phyloP scores from a whole-genome alignment of 2,329 filamentous ascomycete species.

The Colletotrichum cordylinicola region DNA sequence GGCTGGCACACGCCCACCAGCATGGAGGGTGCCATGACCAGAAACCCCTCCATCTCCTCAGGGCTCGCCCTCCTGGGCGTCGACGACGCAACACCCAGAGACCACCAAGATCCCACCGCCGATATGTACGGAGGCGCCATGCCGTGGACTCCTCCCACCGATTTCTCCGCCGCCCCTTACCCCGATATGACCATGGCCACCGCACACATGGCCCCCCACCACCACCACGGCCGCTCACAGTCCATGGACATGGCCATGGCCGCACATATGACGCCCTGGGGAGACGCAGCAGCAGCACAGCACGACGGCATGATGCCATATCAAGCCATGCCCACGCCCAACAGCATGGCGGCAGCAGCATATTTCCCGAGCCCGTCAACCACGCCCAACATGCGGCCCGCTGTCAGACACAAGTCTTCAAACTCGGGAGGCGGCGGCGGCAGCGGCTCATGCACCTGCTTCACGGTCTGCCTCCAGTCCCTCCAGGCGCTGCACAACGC shows the following conservation, averaged over 20 bases:
- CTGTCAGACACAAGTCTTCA: slow-evolving; percentile 24
- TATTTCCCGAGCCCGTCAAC: slow-evolving; percentile 46
- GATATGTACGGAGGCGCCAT: slow-evolving; percentile 42
- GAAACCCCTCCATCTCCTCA: slow-evolving; percentile 38
- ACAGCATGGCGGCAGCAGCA: slow-evolving; percentile 35
- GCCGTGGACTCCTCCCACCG: slow-evolving; percentile 45
- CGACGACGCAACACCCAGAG: slow-evolving; percentile 29
- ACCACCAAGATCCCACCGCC: slow-evolving; percentile 22
- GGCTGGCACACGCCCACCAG: slow-evolving; percentile 44
- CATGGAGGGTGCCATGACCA: slow-evolving; percentile 37
- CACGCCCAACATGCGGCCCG: slow-evolving; percentile 39
- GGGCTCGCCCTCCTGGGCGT: slow-evolving; percentile 35
- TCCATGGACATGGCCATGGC: slow-evolving; percentile 40
- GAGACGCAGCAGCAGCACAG: slow-evolving; percentile 28
- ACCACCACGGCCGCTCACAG: slow-evolving; percentile 37
- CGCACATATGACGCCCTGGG: slow-evolving; percentile 32
- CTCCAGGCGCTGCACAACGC: slow-evolving; percentile 53
- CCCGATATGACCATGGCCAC: slow-evolving; percentile 35
- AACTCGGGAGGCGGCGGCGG: slow-evolving; percentile 25
- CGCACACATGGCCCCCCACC: slow-evolving; percentile 26
- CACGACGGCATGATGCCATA: slow-evolving; percentile 37
- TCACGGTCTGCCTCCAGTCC: slow-evolving; percentile 50
- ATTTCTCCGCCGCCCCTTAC: slow-evolving; percentile 37
- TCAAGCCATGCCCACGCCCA: slow-evolving; percentile 38
- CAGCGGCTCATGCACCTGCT: slow-evolving; percentile 48